phyloP scores from a whole-genome alignment of 805 yeast genomes.

The Saccharomycopsis sp. region DNA sequence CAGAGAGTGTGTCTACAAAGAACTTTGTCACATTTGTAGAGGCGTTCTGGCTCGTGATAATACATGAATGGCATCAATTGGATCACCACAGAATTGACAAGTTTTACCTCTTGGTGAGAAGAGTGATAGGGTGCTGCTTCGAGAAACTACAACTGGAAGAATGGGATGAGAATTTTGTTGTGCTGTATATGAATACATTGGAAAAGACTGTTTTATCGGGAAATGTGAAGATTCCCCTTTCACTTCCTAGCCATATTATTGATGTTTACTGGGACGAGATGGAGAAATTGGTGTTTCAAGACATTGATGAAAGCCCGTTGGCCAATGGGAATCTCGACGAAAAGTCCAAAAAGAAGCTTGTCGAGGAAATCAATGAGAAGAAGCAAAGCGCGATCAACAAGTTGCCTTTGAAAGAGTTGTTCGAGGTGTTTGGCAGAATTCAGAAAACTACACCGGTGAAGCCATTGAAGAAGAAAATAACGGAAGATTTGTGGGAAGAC shows the following conservation, averaged over 20 bases:
- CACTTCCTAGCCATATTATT: constrained; percentile 74
- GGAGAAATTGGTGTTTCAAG: constrained; percentile 52
- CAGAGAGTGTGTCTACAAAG: constrained; percentile 33
- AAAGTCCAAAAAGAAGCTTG: constrained; percentile 29
- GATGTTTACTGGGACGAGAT: constrained; percentile 83
- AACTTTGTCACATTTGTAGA: constrained; percentile 45
- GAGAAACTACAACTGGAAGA: constrained; percentile 41
- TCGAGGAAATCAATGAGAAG: constrained; percentile 15
- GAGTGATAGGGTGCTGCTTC: constrained; percentile 59
- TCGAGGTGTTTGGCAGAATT: constrained; percentile 41
- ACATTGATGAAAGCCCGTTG: constrained; percentile 37
- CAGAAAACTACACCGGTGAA: constrained; percentile 43
- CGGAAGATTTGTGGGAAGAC: constrained; percentile 59
- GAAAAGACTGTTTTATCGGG: constrained; percentile 42
- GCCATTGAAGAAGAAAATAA: constrained; percentile 55
- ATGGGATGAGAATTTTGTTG: constrained; percentile 47
- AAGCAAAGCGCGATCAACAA: constrained; percentile 16
- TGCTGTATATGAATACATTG: constrained; percentile 36
- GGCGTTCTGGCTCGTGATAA: constrained; percentile 75
- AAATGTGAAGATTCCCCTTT: constrained; percentile 52
- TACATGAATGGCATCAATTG: constrained; percentile 73
- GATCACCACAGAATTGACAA: constrained; percentile 86
- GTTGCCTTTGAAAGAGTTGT: constrained; percentile 42
- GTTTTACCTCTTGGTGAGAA: constrained; percentile 70
- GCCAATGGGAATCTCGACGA: constrained; percentile 28